Evolutionary conservation across 2,329 filamentous ascomycete genomes (phyloP), one percentile per base, ranked within the genome.

Genomic region (Anisogramma anomala): DNA sequence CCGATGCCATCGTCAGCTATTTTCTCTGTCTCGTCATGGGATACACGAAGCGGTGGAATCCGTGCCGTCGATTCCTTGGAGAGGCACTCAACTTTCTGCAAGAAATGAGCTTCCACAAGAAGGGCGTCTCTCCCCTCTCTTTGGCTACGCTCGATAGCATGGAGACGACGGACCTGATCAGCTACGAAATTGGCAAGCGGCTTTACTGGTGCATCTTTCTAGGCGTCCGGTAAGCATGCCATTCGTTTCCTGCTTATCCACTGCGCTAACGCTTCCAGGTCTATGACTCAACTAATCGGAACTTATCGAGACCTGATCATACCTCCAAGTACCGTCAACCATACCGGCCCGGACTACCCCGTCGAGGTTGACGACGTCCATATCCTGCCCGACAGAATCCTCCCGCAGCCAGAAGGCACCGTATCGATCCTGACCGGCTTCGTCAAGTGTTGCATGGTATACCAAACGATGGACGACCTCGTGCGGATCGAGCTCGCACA

Each of bases 131-230:
- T 59, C 54, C 26, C 4, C 55, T 8, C 62, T 52, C 1, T 66
- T 67, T 53, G 64, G 63, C 14, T n/a, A n/a, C n/a, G n/a, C 58
- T 58, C 28, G 61, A 66, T 42, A 49, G 55, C 5, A 61, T 66
- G 7, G 60, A 61, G 32, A 63, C 69, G 0, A 74, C 82, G 45
- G 79, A 84, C 51, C 79, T 81, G 36, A 72, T 87, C 38, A 78
- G 79, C 53, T 76, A 80, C 52, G 80, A 87, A 58, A 72, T 84
- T 34, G 77, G 81, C 34, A 82, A 83, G 56, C 74, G 82, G 48
- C 79, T 94, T 30, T 94, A 93, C 58, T 94, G 87, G 79, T 80
- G 84, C 17, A 71, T 87, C 50, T 77, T 91, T 47, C 74, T 87
- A 4, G 80, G 80, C 25, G 74, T 84, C 45, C 72, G 79, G 72